Evolutionary conservation across 805 yeast species (phyloP).

Genomic region (Metschnikowia vanudenii): DNA sequence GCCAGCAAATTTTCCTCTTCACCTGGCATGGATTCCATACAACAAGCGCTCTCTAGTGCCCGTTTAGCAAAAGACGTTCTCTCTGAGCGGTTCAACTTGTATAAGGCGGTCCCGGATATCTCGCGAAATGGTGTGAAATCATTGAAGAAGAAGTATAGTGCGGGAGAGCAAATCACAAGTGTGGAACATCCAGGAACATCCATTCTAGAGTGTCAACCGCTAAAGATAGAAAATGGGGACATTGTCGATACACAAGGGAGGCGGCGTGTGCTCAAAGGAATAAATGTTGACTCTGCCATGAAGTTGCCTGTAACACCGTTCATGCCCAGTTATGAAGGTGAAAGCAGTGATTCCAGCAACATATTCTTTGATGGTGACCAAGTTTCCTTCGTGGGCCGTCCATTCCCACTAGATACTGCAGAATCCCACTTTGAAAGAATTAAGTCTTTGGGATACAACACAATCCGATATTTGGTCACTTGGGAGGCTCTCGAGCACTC

Average conservation of each 20-base stretch:
- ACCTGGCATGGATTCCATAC: slow-evolving; percentile 6
- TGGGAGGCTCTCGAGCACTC: slow-evolving; percentile 93
- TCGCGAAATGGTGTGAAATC: slow-evolving; percentile 29
- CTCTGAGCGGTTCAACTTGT: slow-evolving; percentile 30
- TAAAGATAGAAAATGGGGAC: slow-evolving; percentile 50
- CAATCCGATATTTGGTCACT: slow-evolving; percentile 70
- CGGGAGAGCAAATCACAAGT: slow-evolving; percentile 15
- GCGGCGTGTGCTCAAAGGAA: slow-evolving; percentile 67
- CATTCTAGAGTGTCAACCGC: slow-evolving; percentile 23
- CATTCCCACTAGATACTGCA: slow-evolving; percentile 75
- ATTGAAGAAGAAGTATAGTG: slow-evolving; percentile 23
- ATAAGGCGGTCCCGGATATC: slow-evolving; percentile 26
- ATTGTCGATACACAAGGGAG: slow-evolving; percentile 60
- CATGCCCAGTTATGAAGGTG: slow-evolving; percentile 42
- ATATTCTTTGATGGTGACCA: slow-evolving; percentile 67
- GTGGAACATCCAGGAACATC: slow-evolving; percentile 9
- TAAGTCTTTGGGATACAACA: slow-evolving; percentile 79
- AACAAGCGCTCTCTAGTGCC: slow-evolving; percentile 6
- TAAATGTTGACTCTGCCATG: slow-evolving; percentile 73
- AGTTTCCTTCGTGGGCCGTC: slow-evolving; percentile 81
- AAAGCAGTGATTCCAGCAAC: slow-evolving; percentile 34
- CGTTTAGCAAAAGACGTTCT: slow-evolving; percentile 5
- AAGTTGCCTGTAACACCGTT: slow-evolving; percentile 66
- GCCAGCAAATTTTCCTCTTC: not conserved
- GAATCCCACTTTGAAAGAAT: slow-evolving; percentile 65